These are phyloP conservation scores for Candida endomychidarum DNA, from an alignment of 805 yeast species.

Conservation along the genomic window DNA sequence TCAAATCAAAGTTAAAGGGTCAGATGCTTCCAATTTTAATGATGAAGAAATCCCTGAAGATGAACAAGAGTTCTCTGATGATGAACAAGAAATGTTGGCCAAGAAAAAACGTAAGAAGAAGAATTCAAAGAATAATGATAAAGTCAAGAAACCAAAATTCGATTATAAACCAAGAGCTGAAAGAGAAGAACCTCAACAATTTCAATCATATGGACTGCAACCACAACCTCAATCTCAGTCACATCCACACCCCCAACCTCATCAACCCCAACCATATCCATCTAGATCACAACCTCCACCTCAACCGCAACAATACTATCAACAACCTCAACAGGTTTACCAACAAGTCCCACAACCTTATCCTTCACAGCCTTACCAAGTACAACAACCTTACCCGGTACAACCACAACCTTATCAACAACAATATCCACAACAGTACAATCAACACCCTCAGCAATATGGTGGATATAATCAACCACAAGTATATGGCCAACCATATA, in stretches of 20 bases:
- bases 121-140: slow-evolving; percentile 35
- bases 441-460: slow-evolving; percentile 1
- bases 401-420: slow-evolving; percentile 1
- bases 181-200: slow-evolving; percentile 15
- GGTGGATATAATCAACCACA: slow-evolving; percentile 8
- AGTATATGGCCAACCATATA: slow-evolving; percentile 6
- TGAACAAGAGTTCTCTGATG: slow-evolving; percentile 94
- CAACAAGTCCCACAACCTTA: slow-evolving; percentile 13
- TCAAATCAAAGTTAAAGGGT: slow-evolving; percentile 72
- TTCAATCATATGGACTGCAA: slow-evolving; percentile 10
- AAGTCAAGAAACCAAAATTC: slow-evolving; percentile 4
- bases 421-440: slow-evolving; percentile 5
- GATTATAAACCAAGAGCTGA: slow-evolving; percentile 9
- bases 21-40: slow-evolving; percentile 92
- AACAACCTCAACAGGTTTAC: slow-evolving; percentile 7
- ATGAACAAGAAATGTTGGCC: slow-evolving; percentile 77
- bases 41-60: slow-evolving; percentile 93
- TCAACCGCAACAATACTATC: slow-evolving; percentile 12
- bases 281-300: slow-evolving; percentile 17
- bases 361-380: slow-evolving; percentile 14
- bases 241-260: slow-evolving; percentile 14
- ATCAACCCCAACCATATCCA: no score
- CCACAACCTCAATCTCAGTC: background rate
- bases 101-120: slow-evolving; percentile 61
- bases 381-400: slow-evolving; percentile 4